Evolutionary conservation across 345 rosid species (phyloP).

Genomic region (sweet orange (Citrus sinensis)): DVS_A1.0 CM039169.1:18116501-18117000

Average conservation of each 20-base stretch:
- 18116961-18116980: conserved; percentile 65
- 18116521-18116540: conserved; percentile 18
- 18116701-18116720: conserved; percentile 61
- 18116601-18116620: conserved; percentile 75
- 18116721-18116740: conserved; percentile 70
- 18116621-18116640: conserved; percentile 75
- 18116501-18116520: conserved; percentile 10
- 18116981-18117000: conserved; percentile 48
- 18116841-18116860: conserved; percentile 61
- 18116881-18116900: conserved; percentile 71
- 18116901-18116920: conserved; percentile 63
- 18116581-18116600: conserved; percentile 77
- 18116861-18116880: conserved; percentile 55
- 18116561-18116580: conserved; percentile 73
- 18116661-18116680: conserved; percentile 49
- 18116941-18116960: conserved; percentile 67
- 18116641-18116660: conserved; percentile 69
- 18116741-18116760: conserved; percentile 11
- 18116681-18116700: conserved; percentile 60
- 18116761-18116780: not conserved
- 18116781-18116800: not conserved
- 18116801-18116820: not conserved
- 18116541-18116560: conserved; percentile 45
- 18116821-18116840: conserved; percentile 49
- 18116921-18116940: conserved; percentile 32